These are phyloP conservation scores for Lactarius evosmus DNA, from an alignment of 768 basidiomycete species.

Conservation along the genomic window DNA sequence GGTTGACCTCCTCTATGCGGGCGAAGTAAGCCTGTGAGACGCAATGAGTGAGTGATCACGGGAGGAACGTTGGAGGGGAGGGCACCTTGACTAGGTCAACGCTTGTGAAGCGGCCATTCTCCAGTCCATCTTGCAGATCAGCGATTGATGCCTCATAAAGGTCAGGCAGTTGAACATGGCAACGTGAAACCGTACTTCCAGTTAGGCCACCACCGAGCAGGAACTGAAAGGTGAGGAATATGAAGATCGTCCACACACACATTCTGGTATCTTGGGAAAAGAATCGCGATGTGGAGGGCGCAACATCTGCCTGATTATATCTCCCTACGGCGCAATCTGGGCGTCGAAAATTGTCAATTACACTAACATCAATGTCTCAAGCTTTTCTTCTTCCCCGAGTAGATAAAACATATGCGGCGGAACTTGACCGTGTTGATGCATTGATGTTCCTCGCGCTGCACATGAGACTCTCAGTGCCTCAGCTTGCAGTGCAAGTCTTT, in stretches of 20 bases:
- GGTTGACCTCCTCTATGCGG: constrained; percentile 45
- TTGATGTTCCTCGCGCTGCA: no score
- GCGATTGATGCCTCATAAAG: constrained; percentile 41
- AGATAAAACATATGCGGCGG: no score
- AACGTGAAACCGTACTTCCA: not conserved
- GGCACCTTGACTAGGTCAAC: constrained; percentile 42
- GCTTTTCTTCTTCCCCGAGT: no score
- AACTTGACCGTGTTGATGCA: no score
- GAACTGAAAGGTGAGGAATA: not conserved
- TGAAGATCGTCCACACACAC: not conserved
- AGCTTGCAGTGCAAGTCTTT: no score
- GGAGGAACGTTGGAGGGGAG: not conserved
- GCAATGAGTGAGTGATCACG: not conserved
- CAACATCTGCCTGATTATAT: not conserved
- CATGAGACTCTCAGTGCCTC: no score
- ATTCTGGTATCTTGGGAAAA: not conserved
- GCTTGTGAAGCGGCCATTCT: constrained; percentile 38
- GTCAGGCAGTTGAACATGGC: constrained; percentile 35
- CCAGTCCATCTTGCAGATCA: constrained; percentile 41
- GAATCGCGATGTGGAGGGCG: not conserved
- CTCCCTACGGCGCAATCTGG: no score
- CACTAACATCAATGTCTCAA: no score
- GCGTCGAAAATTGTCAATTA: no score
- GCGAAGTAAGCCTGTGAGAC: constrained; percentile 39
- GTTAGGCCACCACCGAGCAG: not conserved